These are phyloP conservation scores for Talaromyces albobiverticillius DNA, from an alignment of 2,329 filamentous ascomycete genomes.

Conservation along the genomic window DNA sequence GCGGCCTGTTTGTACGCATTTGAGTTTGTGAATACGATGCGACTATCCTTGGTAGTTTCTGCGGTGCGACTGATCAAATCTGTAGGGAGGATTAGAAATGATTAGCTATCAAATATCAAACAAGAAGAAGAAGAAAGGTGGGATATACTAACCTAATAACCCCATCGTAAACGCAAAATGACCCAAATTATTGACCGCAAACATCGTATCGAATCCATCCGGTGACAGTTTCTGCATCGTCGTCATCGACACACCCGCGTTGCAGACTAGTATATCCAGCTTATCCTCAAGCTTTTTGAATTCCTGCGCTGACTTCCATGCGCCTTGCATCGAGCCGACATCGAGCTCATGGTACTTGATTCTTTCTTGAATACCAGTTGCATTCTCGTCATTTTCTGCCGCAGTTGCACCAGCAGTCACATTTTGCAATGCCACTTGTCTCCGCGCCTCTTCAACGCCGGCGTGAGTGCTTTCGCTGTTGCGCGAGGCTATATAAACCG, in stretches of 20 bases:
- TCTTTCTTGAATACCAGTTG: not conserved
- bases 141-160: slow-evolving; percentile 4
- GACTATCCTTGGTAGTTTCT: slow-evolving; percentile 9
- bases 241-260: slow-evolving; percentile 14
- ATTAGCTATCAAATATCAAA: not conserved
- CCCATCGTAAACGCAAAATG: slow-evolving; percentile 14
- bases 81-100: too few relatives aligned
- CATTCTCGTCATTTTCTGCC: not conserved
- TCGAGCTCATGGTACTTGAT: slow-evolving; percentile 13
- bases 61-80: slow-evolving; percentile 10
- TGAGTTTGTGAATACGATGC: slow-evolving; percentile 12
- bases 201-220: slow-evolving; percentile 14
- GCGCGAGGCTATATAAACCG: slow-evolving; percentile 14
- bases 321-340: slow-evolving; percentile 9
- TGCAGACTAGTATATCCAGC: slow-evolving; percentile 14
- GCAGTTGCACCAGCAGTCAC: not conserved
- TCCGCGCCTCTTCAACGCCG: slow-evolving; percentile 12
- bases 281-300: slow-evolving; percentile 5
- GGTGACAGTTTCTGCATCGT: slow-evolving; percentile 11
- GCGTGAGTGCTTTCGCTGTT: slow-evolving; percentile 6
- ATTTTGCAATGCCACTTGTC: not conserved
- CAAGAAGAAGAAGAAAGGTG: not conserved
- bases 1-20: slow-evolving; percentile 8
- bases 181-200: slow-evolving; percentile 11
- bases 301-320: slow-evolving; percentile 10